phyloP scores from a whole-genome alignment of 441 rosid species.

The Bruguiera hainesii region DNA sequence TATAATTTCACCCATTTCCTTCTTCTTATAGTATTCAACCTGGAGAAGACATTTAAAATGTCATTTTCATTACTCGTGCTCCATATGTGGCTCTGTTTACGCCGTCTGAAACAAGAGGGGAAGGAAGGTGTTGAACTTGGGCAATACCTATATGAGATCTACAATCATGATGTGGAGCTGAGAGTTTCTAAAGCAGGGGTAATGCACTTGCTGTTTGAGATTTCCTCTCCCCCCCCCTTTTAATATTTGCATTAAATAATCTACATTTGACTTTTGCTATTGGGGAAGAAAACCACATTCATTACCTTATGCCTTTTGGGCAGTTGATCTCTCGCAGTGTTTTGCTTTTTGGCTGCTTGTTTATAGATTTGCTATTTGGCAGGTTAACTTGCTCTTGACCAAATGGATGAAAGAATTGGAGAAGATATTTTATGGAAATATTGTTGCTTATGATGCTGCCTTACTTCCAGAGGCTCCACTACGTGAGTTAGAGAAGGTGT shows the following conservation, averaged over 20 bases:
- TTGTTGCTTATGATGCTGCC: constrained; percentile 83
- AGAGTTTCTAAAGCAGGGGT: constrained; percentile 98
- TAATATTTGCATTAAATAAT: no score
- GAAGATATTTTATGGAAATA: constrained; percentile 91
- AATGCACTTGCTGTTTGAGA: constrained; percentile 13
- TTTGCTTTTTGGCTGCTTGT: background rate
- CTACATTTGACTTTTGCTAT: no score
- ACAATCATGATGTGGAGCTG: constrained; percentile 87
- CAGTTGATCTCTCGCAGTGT: background rate
- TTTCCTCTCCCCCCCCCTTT: background rate
- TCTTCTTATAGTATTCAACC: constrained; percentile 66
- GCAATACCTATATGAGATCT: constrained; percentile 82
- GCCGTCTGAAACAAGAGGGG: constrained; percentile 86
- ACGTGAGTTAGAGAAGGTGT: constrained; percentile 56
- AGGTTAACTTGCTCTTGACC: constrained; percentile 84
- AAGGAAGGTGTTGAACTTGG: constrained; percentile 92
- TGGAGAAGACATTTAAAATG: constrained; percentile 91
- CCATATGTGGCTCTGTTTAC: constrained; percentile 86
- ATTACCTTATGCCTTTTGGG: background rate
- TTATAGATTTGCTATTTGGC: constrained; percentile 25
- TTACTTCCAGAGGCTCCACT: constrained; percentile 81
- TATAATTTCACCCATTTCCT: constrained; percentile 2
- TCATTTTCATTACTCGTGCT: constrained; percentile 83
- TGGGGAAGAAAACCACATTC: no score
- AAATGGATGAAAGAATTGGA: constrained; percentile 99